Evolutionary conservation across 1,284 basidiomycete genomes (phyloP).

Genomic region (Omphalotus olearius): DNA sequence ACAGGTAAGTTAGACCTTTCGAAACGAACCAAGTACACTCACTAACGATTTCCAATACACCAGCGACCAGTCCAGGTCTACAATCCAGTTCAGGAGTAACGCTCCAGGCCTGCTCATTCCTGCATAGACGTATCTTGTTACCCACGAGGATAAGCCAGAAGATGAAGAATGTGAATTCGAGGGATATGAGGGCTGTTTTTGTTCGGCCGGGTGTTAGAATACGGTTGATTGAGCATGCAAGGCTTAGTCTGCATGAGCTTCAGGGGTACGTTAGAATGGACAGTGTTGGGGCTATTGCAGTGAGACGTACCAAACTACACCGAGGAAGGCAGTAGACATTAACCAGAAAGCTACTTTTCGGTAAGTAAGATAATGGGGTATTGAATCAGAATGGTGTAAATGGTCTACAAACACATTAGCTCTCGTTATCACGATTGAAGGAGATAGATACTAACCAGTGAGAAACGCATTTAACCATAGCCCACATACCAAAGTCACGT

Average conservation of each 20-base stretch:
- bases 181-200: not conserved
- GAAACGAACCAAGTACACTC: not conserved
- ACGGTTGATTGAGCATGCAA: not conserved
- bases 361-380: not conserved
- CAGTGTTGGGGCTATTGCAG: too few relatives aligned
- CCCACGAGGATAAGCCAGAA: not conserved
- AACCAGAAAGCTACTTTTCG: not conserved
- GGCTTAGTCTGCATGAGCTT: not conserved
- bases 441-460: not conserved
- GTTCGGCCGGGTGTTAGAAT: not conserved
- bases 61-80: not conserved
- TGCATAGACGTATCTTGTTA: not conserved
- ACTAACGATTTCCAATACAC: not conserved
- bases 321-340: not conserved
- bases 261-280: not conserved
- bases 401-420: not conserved
- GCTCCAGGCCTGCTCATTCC: not conserved
- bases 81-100: not conserved
- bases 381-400: not conserved
- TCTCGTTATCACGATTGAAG: too few relatives aligned
- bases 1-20: not conserved
- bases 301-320: not conserved
- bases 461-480: slow-evolving; percentile 6
- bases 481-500: slow-evolving; percentile 5
- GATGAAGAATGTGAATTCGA: not conserved